Conservation (phyloP, 2,329 filamentous ascomycete species). For the Apiospora marii region DNA sequence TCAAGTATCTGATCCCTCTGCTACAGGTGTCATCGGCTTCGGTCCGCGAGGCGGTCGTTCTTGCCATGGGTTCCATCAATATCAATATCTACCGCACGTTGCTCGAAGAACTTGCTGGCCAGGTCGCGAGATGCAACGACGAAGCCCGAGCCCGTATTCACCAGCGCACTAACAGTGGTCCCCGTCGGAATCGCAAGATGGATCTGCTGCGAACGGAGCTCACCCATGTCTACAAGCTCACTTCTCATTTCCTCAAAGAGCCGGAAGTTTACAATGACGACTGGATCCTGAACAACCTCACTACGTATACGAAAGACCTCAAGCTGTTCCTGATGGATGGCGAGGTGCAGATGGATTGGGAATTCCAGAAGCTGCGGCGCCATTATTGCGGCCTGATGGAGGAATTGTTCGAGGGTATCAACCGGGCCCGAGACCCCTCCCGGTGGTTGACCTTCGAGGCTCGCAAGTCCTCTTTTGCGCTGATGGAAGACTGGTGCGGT, state of each 20-base stretch:
- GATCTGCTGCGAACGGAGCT: conserved; percentile 92
- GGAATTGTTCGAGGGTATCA: conserved; percentile 90
- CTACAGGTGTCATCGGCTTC: conserved; percentile 80
- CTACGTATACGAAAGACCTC: conserved; percentile 88
- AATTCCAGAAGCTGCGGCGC: conserved; percentile 88
- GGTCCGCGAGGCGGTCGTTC: conserved; percentile 88
- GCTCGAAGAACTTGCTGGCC: conserved; percentile 87
- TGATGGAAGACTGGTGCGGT: conserved; percentile 99
- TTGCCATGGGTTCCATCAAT: conserved; percentile 93
- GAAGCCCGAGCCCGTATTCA: conserved; percentile 89
- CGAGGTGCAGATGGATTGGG: conserved; percentile 93
- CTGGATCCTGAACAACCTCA: conserved; percentile 88
- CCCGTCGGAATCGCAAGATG: conserved; percentile 81
- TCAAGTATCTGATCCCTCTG: conserved; percentile 89
- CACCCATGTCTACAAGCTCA: conserved; percentile 94
- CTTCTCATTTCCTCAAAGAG: conserved; percentile 85
- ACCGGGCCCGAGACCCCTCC: conserved; percentile 81
- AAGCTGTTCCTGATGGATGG: conserved; percentile 95
- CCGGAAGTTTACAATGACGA: conserved; percentile 83
- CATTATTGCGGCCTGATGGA: conserved; percentile 96
- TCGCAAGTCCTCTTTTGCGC: conserved; percentile 89
- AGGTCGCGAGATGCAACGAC: conserved; percentile 85
- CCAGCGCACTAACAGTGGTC: conserved; percentile 83
- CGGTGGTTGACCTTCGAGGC: conserved; percentile 98
- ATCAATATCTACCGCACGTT: conserved; percentile 90